Percentiles rank a stretch among this genome's conserved stretches.
phyloP scores from a whole-genome alignment of 331 rosid species.

The Dryas integrifolia region DNA sequence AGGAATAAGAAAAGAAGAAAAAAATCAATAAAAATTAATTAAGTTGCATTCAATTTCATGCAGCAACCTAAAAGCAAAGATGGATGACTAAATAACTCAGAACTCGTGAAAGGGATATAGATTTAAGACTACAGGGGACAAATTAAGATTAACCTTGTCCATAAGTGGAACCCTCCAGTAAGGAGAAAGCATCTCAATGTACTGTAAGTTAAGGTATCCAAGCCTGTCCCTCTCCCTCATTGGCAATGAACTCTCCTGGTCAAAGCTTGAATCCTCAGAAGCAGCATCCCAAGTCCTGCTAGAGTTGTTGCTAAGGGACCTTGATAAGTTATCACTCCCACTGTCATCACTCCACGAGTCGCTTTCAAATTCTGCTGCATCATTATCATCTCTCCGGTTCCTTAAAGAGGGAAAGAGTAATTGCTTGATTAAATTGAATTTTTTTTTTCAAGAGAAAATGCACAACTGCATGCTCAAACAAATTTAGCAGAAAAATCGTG shows the following conservation, averaged over 20 bases:
- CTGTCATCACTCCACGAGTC: slow-evolving; percentile 81
- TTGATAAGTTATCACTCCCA: slow-evolving; percentile 57
- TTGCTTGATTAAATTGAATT: too few species aligned
- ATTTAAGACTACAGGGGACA: too few species aligned
- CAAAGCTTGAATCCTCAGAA: slow-evolving; percentile 63
- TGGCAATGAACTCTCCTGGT: slow-evolving; percentile 51
- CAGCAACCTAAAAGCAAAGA: neutral
- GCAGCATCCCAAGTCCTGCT: slow-evolving; percentile 69
- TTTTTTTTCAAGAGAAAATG: too few species aligned
- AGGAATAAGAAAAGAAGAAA: neutral
- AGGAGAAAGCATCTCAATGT: slow-evolving; percentile 58
- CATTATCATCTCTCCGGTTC: slow-evolving; percentile 41
- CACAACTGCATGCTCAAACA: too few species aligned
- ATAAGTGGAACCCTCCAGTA: slow-evolving; percentile 58
- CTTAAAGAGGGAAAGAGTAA: slow-evolving; percentile 13
- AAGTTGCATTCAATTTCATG: neutral
- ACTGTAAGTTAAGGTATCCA: slow-evolving; percentile 57
- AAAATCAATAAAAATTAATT: neutral
- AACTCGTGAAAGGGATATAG: neutral
- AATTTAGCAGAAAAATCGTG: too few species aligned
- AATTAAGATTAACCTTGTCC: slow-evolving; percentile 49
- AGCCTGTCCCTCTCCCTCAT: slow-evolving; percentile 42
- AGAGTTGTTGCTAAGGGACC: slow-evolving; percentile 59
- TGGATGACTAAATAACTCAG: neutral
- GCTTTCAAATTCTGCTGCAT: slow-evolving; percentile 51